Evolutionary conservation across 2,329 filamentous ascomycete genomes (phyloP).

Genomic region (Truncatella angustata): DNA sequence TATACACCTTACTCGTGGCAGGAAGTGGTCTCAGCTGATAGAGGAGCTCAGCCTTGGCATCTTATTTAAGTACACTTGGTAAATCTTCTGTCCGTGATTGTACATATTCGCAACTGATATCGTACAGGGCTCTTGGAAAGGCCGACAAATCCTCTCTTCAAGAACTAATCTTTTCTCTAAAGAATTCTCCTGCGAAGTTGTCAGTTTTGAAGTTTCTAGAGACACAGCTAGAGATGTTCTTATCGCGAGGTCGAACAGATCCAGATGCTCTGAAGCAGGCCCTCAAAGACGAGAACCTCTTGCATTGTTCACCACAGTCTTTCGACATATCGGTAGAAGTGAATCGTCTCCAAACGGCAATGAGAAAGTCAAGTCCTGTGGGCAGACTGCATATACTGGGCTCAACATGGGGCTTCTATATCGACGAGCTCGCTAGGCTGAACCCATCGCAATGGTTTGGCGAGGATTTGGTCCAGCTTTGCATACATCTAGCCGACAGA

Average conservation of each 20-base stretch:
- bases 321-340: background rate
- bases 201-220: background rate
- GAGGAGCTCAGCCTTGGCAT: conserved; percentile 8
- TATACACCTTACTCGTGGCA: conserved; percentile 3
- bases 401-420: background rate
- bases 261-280: conserved; percentile 1
- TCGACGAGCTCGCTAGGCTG: background rate
- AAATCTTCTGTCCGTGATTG: background rate
- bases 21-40: conserved; percentile 7
- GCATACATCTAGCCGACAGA: conserved; percentile 6
- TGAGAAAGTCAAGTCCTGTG: background rate
- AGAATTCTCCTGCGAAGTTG: conserved; percentile 1
- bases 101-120: background rate
- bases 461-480: conserved; percentile 8
- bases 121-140: background rate
- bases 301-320: background rate
- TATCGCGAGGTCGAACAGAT: background rate
- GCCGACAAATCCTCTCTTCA: background rate
- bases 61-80: conserved; percentile 8
- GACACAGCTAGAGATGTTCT: conserved; percentile 1
- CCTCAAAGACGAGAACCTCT: background rate
- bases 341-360: background rate
- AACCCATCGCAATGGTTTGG: conserved; percentile 1
- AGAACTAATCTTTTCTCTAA: background rate
- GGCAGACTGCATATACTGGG: background rate